Percentiles rank a stretch among this genome's conserved stretches.
phyloP scores from a whole-genome alignment of 371 early-diverging fungal species.

The Haplosporangium sp. region DNA sequence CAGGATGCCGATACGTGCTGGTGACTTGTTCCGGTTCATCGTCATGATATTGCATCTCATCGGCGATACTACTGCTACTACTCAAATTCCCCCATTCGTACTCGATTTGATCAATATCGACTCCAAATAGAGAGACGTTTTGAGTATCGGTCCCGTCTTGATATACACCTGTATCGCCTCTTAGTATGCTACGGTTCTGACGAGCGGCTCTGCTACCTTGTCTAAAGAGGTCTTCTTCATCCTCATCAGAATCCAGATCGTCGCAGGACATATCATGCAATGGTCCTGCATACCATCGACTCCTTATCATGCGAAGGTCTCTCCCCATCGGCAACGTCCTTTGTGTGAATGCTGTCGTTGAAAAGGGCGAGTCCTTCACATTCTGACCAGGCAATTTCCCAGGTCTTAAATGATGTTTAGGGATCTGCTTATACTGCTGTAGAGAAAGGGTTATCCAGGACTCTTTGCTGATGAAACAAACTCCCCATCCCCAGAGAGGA shows the following conservation, averaged over 20 bases:
- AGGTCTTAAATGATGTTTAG: constrained; percentile 42
- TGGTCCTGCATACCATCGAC: constrained; percentile 48
- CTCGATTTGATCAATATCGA: constrained; percentile 45
- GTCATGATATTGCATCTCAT: background rate
- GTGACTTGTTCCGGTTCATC: constrained; percentile 5
- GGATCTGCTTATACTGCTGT: constrained; percentile 23
- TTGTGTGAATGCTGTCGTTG: constrained; percentile 8
- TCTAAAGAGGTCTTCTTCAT: constrained; percentile 21
- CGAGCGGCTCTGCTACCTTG: too few species aligned
- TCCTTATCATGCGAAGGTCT: constrained; percentile 32
- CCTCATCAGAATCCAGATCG: constrained; percentile 11
- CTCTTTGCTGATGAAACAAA: constrained; percentile 27
- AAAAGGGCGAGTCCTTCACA: constrained; percentile 35
- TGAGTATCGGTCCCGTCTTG: constrained; percentile 30
- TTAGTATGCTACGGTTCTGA: background rate
- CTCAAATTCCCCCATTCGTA: constrained; percentile 31
- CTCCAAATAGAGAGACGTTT: constrained; percentile 38
- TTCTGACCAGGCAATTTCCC: constrained; percentile 32
- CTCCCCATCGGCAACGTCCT: constrained; percentile 21
- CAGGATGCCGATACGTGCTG: background rate
- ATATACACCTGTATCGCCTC: constrained; percentile 6
- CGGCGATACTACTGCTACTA: constrained; percentile 6
- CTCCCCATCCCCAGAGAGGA: constrained; percentile 51
- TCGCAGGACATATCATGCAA: constrained; percentile 33
- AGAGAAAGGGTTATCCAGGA: constrained; percentile 37